phyloP scores from a whole-genome alignment of 768 basidiomycete genomes.

The Podaxis mareebaensis region DNA sequence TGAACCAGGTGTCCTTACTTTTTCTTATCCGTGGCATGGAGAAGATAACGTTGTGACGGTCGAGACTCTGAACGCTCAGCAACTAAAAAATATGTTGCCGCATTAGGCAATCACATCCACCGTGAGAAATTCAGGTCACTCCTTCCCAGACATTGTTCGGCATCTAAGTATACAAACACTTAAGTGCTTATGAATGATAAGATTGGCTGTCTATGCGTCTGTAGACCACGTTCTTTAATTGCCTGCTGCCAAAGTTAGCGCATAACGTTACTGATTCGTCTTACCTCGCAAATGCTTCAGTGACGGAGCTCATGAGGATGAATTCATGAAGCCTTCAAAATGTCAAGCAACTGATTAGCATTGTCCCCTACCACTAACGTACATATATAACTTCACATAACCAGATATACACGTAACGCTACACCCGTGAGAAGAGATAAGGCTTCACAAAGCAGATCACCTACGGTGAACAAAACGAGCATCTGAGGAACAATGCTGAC shows the following conservation, averaged over 20 bases:
- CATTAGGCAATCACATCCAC: background rate
- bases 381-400: background rate
- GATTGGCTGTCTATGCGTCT: background rate
- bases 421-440: background rate
- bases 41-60: background rate
- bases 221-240: background rate
- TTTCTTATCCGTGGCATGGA: slow-evolving; percentile 71
- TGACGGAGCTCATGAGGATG: background rate
- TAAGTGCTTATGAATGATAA: background rate
- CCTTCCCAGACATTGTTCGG: background rate
- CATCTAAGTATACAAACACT: too few species aligned
- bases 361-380: background rate
- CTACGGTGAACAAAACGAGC: background rate
- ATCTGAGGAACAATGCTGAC: background rate
- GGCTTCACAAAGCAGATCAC: too few species aligned
- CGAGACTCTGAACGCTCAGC: background rate
- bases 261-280: background rate
- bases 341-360: background rate
- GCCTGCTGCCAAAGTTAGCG: background rate
- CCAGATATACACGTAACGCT: background rate
- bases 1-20: slow-evolving; percentile 36
- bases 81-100: background rate
- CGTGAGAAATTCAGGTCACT: slow-evolving; percentile 1
- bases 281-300: background rate
- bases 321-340: background rate